Evolutionary conservation across 176 grass and related monocot genomes (phyloP).

Genomic region (Dendrocalamus sinicus): DNA sequence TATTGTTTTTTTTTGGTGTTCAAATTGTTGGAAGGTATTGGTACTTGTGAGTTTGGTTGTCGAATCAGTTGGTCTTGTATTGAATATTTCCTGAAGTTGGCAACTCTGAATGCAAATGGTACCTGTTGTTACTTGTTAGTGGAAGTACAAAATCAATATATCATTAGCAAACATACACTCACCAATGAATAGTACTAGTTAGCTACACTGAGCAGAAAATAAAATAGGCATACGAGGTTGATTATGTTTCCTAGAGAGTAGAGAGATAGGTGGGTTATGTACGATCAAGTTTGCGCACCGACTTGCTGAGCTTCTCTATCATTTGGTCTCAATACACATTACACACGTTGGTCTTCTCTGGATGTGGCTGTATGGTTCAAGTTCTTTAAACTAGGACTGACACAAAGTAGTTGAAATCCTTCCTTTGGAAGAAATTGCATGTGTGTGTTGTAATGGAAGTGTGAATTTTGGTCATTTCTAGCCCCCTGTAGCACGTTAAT

Average conservation of each 20-base stretch:
- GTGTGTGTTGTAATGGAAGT: not conserved
- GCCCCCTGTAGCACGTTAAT: too few relatives aligned
- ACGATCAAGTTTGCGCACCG: not conserved
- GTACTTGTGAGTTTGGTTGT: not conserved
- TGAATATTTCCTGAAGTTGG: not conserved
- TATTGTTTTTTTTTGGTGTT: not conserved
- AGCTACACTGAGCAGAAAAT: not conserved
- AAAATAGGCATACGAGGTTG: not conserved
- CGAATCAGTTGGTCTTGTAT: not conserved
- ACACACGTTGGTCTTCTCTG: not conserved
- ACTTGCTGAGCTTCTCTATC: not conserved
- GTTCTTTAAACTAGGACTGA: not conserved
- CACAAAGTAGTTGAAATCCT: not conserved
- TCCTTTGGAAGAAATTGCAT: not conserved
- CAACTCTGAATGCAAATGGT: not conserved
- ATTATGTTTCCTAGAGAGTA: conserved; percentile 3
- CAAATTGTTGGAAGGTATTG: conserved; percentile 1
- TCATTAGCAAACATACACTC: not conserved
- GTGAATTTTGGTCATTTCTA: too few relatives aligned
- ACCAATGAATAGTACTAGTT: not conserved
- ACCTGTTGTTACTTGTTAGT: conserved; percentile 13
- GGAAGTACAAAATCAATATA: not conserved
- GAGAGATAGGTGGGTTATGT: not conserved
- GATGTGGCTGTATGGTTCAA: not conserved
- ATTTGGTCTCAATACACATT: not conserved